A percentile compares a stretch with the other conserved stretches of the same genome.
Conservation (phyloP, 805 yeast genomes). For the Kodamaea hsintzibuensis region DNA sequence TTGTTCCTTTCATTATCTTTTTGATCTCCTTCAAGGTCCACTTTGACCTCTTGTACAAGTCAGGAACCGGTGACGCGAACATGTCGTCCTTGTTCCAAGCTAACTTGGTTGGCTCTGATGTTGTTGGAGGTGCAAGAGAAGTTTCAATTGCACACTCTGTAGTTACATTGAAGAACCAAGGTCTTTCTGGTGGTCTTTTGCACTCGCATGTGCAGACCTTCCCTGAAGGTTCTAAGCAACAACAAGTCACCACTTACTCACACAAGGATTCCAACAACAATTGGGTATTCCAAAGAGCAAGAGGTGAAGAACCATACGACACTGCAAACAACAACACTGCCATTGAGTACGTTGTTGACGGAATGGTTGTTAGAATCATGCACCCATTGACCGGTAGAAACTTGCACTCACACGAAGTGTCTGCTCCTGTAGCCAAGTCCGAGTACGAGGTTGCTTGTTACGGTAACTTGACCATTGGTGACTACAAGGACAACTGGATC, state of each 20-base stretch:
- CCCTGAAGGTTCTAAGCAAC: slow-evolving; percentile 51
- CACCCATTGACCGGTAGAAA: slow-evolving; percentile 66
- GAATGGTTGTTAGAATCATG: slow-evolving; percentile 59
- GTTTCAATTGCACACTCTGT: slow-evolving; percentile 53
- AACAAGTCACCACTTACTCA: slow-evolving; percentile 47
- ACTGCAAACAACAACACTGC: slow-evolving; percentile 28
- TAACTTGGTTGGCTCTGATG: slow-evolving; percentile 63
- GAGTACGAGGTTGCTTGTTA: slow-evolving; percentile 71
- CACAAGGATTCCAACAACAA: slow-evolving; percentile 48
- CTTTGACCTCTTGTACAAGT: slow-evolving; percentile 67
- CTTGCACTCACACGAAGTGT: slow-evolving; percentile 69
- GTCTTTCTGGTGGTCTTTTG: slow-evolving; percentile 46
- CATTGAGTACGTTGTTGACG: slow-evolving; percentile 50
- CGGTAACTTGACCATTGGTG: slow-evolving; percentile 66
- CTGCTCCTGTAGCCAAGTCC: slow-evolving; percentile 58
- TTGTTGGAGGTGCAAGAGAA: slow-evolving; percentile 69
- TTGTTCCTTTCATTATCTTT: slow-evolving; percentile 64
- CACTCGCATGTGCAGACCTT: slow-evolving; percentile 48
- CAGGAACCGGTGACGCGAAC: slow-evolving; percentile 80
- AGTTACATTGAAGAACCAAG: slow-evolving; percentile 43
- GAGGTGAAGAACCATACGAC: slow-evolving; percentile 35
- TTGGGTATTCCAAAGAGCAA: slow-evolving; percentile 50
- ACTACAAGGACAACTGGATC: slow-evolving; percentile 74
- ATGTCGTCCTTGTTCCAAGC: slow-evolving; percentile 86
- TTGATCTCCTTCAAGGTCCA: slow-evolving; percentile 70